phyloP scores from a whole-genome alignment of 2,329 filamentous ascomycete species.

The Cercospora citrullina region DNA sequence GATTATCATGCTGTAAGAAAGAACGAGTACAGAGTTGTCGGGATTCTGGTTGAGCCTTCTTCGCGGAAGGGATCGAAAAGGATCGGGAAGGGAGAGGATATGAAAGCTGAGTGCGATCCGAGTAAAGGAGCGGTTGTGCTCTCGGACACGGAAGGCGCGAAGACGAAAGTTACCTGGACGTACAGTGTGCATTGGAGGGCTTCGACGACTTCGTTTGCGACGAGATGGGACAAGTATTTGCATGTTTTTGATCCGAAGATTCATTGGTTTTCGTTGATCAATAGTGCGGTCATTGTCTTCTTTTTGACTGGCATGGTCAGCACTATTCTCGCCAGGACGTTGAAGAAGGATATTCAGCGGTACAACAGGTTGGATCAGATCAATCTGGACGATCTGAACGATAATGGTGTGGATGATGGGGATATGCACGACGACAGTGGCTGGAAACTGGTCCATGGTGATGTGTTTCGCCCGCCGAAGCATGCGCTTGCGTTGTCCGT shows the following conservation, averaged over 20 bases:
- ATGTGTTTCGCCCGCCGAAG: constrained; percentile 88
- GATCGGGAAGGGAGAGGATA: constrained; percentile 52
- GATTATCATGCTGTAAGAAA: constrained; percentile 83
- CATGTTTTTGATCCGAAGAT: constrained; percentile 98
- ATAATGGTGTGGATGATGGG: constrained; percentile 77
- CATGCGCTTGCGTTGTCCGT: constrained; percentile 82
- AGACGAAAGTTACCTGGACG: constrained; percentile 74
- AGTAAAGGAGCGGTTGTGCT: constrained; percentile 62
- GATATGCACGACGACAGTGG: constrained; percentile 90
- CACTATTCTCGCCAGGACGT: constrained; percentile 83
- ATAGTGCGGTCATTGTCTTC: constrained; percentile 90
- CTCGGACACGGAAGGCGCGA: constrained; percentile 55
- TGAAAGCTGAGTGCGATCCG: constrained; percentile 61
- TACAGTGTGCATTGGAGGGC: constrained; percentile 90
- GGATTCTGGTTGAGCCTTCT: constrained; percentile 80
- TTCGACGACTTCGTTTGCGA: constrained; percentile 87
- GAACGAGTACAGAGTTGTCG: constrained; percentile 81
- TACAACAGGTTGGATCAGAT: constrained; percentile 95
- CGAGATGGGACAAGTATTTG: constrained; percentile 97
- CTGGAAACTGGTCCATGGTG: constrained; percentile 97
- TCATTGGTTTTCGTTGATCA: constrained; percentile 98
- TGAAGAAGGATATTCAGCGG: constrained; percentile 92
- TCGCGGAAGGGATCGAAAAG: constrained; percentile 63
- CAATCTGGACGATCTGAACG: constrained; percentile 83
- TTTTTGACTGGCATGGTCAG: constrained; percentile 88